Conservation (phyloP, 129 eudicot species). For the Arctium lappa region DNA sequence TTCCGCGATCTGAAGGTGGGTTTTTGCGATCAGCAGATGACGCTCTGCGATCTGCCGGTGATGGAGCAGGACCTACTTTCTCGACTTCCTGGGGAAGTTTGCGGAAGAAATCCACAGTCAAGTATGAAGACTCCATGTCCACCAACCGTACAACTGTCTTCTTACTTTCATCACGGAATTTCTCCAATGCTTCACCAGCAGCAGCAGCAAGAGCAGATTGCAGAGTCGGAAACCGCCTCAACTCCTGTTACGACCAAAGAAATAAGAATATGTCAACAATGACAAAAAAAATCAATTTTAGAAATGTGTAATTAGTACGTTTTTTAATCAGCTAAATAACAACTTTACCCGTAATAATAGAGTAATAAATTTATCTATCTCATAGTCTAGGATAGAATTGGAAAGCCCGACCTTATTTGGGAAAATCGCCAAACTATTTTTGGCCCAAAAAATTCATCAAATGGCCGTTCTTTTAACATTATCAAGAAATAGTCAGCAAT, state of each 20-base stretch:
- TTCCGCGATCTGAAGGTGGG: constrained; percentile 30
- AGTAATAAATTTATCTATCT: background rate
- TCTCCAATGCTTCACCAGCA: constrained; percentile 54
- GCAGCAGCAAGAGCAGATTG: constrained; percentile 56
- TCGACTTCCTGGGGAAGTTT: constrained; percentile 60
- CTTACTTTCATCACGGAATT: constrained; percentile 61
- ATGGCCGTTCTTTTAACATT: no score
- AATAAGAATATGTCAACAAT: background rate
- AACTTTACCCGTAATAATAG: background rate
- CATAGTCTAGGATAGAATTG: background rate
- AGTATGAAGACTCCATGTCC: constrained; percentile 68
- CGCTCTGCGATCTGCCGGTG: constrained; percentile 34
- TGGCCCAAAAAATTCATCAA: no score
- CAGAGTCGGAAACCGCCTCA: constrained; percentile 57
- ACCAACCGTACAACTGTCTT: constrained; percentile 57
- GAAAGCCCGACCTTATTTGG: background rate
- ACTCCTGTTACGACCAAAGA: constrained; percentile 36
- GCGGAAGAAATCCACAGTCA: constrained; percentile 64
- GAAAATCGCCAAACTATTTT: no score
- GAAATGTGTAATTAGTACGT: background rate
- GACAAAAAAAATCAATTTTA: background rate
- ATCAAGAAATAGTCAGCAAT: no score
- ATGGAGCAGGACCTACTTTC: constrained; percentile 31
- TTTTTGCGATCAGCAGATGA: constrained; percentile 37
- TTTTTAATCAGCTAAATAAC: background rate